phyloP scores from a whole-genome alignment of 495 filamentous ascomycete species.

The Penicillium chermesinum region DNA sequence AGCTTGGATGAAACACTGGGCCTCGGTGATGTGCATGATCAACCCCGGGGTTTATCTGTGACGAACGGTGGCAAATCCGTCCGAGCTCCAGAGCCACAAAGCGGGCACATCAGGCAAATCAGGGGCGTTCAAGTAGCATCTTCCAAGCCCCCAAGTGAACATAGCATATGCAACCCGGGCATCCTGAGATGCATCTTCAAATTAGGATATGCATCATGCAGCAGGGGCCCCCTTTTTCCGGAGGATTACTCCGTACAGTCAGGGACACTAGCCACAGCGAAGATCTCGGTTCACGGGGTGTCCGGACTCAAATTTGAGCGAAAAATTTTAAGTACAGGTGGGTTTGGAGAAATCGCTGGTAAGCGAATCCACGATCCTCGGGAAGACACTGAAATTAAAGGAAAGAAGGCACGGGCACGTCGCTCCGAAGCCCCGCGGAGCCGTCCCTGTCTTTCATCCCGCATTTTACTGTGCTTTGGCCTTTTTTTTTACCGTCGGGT shows the following conservation, averaged over 20 bases:
- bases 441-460: neutral
- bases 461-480: neutral
- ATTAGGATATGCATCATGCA: slow-evolving; percentile 20
- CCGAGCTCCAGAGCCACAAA: neutral
- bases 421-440: neutral
- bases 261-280: slow-evolving; percentile 1
- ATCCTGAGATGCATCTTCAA: slow-evolving; percentile 2
- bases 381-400: neutral
- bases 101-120: too few relatives aligned
- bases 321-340: too few relatives aligned
- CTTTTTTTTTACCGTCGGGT: neutral
- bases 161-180: too few relatives aligned
- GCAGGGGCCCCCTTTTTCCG: neutral
- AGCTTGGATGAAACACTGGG: slow-evolving; percentile 15
- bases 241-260: neutral
- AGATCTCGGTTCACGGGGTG: slow-evolving; percentile 1
- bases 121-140: too few relatives aligned
- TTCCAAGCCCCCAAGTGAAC: too few relatives aligned
- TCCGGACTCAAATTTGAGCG: neutral
- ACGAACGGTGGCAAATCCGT: too few relatives aligned
- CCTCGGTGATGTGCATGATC: slow-evolving; percentile 20
- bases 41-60: slow-evolving; percentile 6
- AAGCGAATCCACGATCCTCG: too few relatives aligned
- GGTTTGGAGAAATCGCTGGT: too few relatives aligned
- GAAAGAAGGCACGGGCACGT: neutral